These are phyloP conservation scores for Aspergillus asperescens DNA, from an alignment of 495 filamentous ascomycete genomes.

Conservation along the genomic window DNA sequence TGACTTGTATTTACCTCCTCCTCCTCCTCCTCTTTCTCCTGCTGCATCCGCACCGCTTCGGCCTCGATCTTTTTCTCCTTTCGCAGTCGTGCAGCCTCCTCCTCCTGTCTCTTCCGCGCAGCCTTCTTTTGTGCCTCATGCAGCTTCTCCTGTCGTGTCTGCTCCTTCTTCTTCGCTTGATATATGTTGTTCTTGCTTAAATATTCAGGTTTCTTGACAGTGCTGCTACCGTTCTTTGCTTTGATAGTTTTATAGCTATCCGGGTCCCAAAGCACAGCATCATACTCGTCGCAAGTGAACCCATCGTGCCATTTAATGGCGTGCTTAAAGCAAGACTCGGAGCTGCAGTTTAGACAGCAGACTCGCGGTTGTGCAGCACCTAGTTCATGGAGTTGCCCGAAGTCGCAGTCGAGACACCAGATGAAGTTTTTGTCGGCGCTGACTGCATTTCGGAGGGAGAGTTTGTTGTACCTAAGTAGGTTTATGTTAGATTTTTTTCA, in stretches of 20 bases:
- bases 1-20: background rate
- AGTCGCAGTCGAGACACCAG: conserved; percentile 13
- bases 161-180: background rate
- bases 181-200: background rate
- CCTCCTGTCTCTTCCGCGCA: background rate
- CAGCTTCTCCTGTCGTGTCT: background rate
- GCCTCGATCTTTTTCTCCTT: background rate
- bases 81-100: conserved; percentile 2
- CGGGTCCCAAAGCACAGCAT: conserved; percentile 12
- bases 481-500: background rate
- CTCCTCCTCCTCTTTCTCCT: background rate
- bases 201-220: background rate
- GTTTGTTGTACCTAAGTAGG: conserved; percentile 5
- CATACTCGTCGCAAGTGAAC: conserved; percentile 15
- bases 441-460: conserved; percentile 10
- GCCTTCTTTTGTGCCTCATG: conserved; percentile 7
- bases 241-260: conserved; percentile 8
- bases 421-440: conserved; percentile 13
- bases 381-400: conserved; percentile 9
- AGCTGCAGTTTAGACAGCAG: conserved; percentile 1
- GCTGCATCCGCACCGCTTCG: background rate
- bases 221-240: background rate
- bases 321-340: conserved; percentile 12
- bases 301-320: conserved; percentile 14
- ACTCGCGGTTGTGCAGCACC: conserved; percentile 5